Base-by-base conservation (phyloP, 73 alveolate species). In the Symbiodinium pilosum region DNA sequence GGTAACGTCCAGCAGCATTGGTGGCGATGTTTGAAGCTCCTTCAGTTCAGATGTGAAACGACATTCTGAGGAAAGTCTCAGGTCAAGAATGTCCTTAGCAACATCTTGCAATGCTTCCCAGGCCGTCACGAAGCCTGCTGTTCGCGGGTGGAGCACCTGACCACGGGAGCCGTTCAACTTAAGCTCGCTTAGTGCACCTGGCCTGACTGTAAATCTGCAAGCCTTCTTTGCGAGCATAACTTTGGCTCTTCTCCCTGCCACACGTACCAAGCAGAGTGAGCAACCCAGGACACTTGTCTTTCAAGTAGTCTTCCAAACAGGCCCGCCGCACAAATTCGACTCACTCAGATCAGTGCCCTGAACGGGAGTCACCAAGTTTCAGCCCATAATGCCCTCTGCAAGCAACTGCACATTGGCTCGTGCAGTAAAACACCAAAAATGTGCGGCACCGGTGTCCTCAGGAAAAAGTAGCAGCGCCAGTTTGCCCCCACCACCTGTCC, bases 191-290 rank as follows among this genome's bases (percentile, higher is more conserved):
- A 47, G 59, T 47, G 59, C n/a, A n/a, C 38, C 81, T 20, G 81
- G 38, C 81, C 81, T 64, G 81, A 18, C 39, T 64, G 81, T 64
- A 64, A n/a, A n/a, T 64, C 81, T 64, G 81, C 81, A 64, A n/a
- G 81, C 81, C 81, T 38, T 64, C 81, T 64, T 64, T 64, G 24
- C 38, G 81, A 64, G 81, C 81, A n/a, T 24, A 64, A 38, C 81
- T 64, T 64, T 64, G 81, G 81, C 81, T 64, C 81, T 26, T 64
- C 81, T 64, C 81, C 81, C 81, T 64, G 81, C 81, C 81, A 64
- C 81, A 24, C 30, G 21, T 6, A 47, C 6, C 59, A 47, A 6
- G 59, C 59, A 47, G 59, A 14, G 59, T 47, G n/a, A n/a, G n/a
- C n/a, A n/a, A n/a, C n/a, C n/a, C n/a, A n/a, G n/a, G n/a, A n/a